Evolutionary conservation across 306 rosid genomes (phyloP), one percentile per base, ranked within the genome.

Genomic region (Crotalaria pallida): DNA sequence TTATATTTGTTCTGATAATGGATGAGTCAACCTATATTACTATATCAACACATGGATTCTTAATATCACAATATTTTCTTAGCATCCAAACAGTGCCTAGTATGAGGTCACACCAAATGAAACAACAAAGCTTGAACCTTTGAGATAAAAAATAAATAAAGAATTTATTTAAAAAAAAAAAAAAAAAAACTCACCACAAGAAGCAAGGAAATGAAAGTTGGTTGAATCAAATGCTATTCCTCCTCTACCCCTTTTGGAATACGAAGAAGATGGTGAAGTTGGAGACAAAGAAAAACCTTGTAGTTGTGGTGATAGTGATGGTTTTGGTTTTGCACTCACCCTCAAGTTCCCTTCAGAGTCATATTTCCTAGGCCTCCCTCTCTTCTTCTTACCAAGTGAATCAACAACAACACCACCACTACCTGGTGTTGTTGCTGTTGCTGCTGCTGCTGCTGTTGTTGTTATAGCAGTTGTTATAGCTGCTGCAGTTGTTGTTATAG

Each of bases 341-440:
- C 80, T 78, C 67, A 84, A 74, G 70, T 82, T 87, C 57, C 87
- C 87, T 2, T 82, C 82, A 5, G 88, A 65, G 6, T 87, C 87
- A 38, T 87, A 84, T 66, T 87, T 84, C 69, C 92, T 87, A 0
- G 89, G 89, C 55, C 86, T 81, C 49, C 89, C 92, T 68, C 87
- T 82, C 69, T 80, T 87, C 83, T 84, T 87, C 64, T 78, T 87
- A 69, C 80, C 89, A 5, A 58, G 33, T 65, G 72, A 68, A 45
- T 84, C 86, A 48, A 70, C 72, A 0, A 27, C 38, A 45, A 82
- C 86, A 48, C 66, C 72, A 0, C 19, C 38, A 0, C 36, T 29
- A 17, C 38, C 67, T 10, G 79, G 18, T 36, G 71, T 59, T 17
- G 33, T 0, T 2, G 13, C 0, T 2, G 13, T 36, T 34, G 18